Conservation (phyloP, 768 basidiomycete species). For the Myochromella boudieri region DNA sequence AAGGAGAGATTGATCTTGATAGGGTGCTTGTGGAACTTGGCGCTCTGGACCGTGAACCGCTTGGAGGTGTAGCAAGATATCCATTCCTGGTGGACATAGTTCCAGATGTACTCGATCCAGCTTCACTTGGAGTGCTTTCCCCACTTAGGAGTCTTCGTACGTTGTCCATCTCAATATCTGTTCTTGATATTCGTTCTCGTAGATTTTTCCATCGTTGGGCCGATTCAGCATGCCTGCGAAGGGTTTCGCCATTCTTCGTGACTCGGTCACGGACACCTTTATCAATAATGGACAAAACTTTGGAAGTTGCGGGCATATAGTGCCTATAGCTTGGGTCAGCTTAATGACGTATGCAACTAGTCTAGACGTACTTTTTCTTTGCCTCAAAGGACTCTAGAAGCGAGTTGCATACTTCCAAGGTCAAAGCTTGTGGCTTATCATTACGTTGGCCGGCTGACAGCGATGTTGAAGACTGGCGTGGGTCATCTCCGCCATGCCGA, state of each 20-base stretch:
- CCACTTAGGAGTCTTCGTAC: slow-evolving; percentile 57
- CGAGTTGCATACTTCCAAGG: slow-evolving; percentile 61
- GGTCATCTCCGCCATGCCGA: slow-evolving; percentile 48
- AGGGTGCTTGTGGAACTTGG: slow-evolving; percentile 54
- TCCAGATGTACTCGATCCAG: slow-evolving; percentile 68
- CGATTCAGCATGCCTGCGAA: slow-evolving; percentile 87
- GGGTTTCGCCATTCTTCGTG: slow-evolving; percentile 95
- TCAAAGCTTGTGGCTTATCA: slow-evolving; percentile 43
- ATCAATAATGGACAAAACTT: slow-evolving; percentile 91
- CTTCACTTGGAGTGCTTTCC: slow-evolving; percentile 58
- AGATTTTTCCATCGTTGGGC: slow-evolving; percentile 83
- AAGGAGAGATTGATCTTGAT: slow-evolving; percentile 78
- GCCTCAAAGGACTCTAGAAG: slow-evolving; percentile 79
- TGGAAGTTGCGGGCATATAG: slow-evolving; percentile 91
- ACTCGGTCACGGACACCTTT: slow-evolving; percentile 92
- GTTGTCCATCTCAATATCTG: slow-evolving; percentile 80
- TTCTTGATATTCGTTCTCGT: slow-evolving; percentile 74
- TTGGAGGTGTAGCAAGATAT: slow-evolving; percentile 66
- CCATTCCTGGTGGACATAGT: slow-evolving; percentile 52
- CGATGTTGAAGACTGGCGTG: slow-evolving; percentile 41
- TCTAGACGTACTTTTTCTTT: slow-evolving; percentile 70
- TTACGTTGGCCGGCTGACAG: slow-evolving; percentile 49
- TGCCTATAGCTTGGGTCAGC: slow-evolving; percentile 50
- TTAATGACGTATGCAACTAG: background rate
- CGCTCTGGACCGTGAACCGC: slow-evolving; percentile 40